Evolutionary conservation across 495 filamentous ascomycete genomes (phyloP), one percentile per base, ranked within the genome.

Genomic region (Penicillium ochrochloron): DNA sequence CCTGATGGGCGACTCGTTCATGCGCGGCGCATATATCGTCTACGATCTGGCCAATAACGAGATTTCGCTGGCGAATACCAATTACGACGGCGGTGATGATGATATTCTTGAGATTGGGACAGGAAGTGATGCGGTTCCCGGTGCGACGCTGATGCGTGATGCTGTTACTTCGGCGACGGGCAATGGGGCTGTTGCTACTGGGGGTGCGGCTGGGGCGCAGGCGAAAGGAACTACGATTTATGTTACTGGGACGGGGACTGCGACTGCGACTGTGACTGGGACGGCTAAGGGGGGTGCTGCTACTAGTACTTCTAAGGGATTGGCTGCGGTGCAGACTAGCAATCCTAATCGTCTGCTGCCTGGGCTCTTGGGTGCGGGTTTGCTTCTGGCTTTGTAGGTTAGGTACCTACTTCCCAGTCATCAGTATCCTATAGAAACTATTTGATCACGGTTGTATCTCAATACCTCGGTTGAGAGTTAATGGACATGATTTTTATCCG

Each of bases 11-110:
- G 93, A 96, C 70, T 92, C 92, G 0, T 97, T 97, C 80, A 83
- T 97, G n/a, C 83, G 93, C 37, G 89, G 88, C 39, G 93, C 93
- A 0, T 97, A 97, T 69, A 87, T 95, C 8, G 93, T 97, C 5
- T 97, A 92, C 68, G 91, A 96, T 67, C 80, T 96, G 42, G 84
- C 83, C 15, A 94, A 92, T 73, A 91, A 94, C 75, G 81, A 91
- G 77, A 92, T 96, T 64, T 75, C 73, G 1, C 78, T 97, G 56
- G 93, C 91, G 4, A 87, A 90, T 70, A 92, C 92, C 0, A 88
- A 85, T 63, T 93, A 91, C 74, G 90, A 93, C 73, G 78, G 85
- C 3, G 90, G 88, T 0, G 68, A 79, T 12, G 82, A 83, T 21
- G 83, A 85, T 54, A 82, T 96, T 56, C 65, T 82, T 21, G 92